Conservation (phyloP, 352 stramenopile species). For the Proteromonas lacertae region DNA sequence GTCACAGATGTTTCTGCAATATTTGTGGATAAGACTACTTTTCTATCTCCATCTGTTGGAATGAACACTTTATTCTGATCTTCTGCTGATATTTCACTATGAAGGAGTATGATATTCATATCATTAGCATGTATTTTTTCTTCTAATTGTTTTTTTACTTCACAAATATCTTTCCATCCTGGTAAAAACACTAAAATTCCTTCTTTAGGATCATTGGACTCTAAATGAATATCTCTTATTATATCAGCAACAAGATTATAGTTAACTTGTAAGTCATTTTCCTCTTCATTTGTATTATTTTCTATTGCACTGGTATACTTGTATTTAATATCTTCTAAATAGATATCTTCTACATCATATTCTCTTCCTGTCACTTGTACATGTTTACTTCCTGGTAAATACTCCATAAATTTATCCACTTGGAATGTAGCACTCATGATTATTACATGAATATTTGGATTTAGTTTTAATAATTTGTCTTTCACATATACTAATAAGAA, state of each 20-base stretch:
- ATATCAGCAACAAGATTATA: constrained; percentile 18
- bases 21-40: constrained; percentile 69
- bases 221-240: constrained; percentile 46
- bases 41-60: constrained; percentile 13
- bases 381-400: constrained; percentile 66
- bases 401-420: constrained; percentile 77
- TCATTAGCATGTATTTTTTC: constrained; percentile 2
- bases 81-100: constrained; percentile 59
- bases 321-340: constrained; percentile 35
- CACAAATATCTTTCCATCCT: constrained; percentile 60
- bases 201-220: constrained; percentile 9
- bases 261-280: constrained; percentile 25
- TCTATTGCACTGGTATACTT: constrained; percentile 40
- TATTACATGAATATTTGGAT: constrained; percentile 20
- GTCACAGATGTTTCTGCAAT: constrained; percentile 80
- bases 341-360: not conserved
- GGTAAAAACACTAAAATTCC: constrained; percentile 67
- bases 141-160: constrained; percentile 17
- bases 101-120: constrained; percentile 28
- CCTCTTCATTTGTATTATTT: constrained; percentile 40
- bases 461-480: constrained; percentile 75
- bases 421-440: constrained; percentile 61
- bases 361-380: constrained; percentile 7
- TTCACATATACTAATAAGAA: no score
- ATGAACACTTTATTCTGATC: constrained; percentile 65